Evolutionary conservation across 2,329 filamentous ascomycete genomes (phyloP).

Genomic region (Thielaviopsis populi): DNA sequence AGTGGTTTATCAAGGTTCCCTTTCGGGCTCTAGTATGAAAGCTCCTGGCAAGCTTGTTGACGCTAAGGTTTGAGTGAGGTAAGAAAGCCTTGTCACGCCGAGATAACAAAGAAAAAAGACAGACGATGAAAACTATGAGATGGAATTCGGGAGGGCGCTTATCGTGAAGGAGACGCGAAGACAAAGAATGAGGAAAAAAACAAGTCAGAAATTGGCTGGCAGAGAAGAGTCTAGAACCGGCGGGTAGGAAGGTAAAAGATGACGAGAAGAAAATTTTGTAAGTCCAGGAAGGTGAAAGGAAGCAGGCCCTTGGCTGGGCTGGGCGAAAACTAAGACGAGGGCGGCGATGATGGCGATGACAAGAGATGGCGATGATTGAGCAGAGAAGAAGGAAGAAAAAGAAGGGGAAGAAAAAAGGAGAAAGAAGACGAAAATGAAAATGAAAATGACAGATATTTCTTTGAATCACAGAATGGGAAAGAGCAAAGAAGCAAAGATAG

Average conservation of each 20-base stretch:
- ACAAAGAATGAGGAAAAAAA: not conserved
- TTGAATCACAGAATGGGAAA: not conserved
- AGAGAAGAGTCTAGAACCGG: not conserved
- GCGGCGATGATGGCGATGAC: too few relatives aligned
- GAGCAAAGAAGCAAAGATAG: not conserved
- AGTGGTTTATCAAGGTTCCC: not conserved
- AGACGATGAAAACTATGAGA: not conserved
- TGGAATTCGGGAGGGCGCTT: not conserved
- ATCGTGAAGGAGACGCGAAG: not conserved
- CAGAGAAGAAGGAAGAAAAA: not conserved
- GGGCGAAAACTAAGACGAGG: not conserved
- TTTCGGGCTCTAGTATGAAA: not conserved
- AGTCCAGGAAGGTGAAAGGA: not conserved
- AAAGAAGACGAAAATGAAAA: not conserved
- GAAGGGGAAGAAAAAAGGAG: not conserved
- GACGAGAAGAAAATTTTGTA: not conserved
- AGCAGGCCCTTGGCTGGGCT: not conserved
- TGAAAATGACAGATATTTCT: not conserved
- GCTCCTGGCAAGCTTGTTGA: constrained; percentile 3
- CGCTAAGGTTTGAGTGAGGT: not conserved
- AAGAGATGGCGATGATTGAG: not conserved
- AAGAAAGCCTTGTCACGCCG: not conserved
- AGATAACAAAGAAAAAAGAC: constrained; percentile 8
- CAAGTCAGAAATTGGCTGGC: not conserved
- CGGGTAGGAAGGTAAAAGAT: not conserved